Conservation (phyloP, 352 stramenopile genomes). For the Phytophthora idaei region DNA sequence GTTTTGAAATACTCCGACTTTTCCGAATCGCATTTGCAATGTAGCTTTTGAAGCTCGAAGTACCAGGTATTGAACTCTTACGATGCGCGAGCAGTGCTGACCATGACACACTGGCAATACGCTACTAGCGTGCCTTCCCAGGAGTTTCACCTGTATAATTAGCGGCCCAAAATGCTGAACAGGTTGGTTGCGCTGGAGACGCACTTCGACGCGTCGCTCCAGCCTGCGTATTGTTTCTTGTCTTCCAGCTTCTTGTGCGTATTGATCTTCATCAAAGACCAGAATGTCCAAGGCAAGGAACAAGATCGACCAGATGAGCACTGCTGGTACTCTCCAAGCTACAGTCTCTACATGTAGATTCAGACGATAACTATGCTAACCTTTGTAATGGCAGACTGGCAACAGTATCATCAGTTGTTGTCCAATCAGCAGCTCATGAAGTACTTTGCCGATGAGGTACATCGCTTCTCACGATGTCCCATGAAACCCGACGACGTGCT, state of each 20-base stretch:
- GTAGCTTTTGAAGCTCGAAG: too few species aligned
- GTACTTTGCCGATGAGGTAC: constrained; percentile 66
- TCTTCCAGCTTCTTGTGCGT: not conserved
- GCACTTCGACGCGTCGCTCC: constrained; percentile 20
- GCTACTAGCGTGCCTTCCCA: constrained; percentile 9
- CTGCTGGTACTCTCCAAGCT: constrained; percentile 39
- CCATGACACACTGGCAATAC: too few species aligned
- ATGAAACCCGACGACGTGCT: constrained; percentile 78
- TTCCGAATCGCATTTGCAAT: too few species aligned
- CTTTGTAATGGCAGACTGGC: constrained; percentile 49
- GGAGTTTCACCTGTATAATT: constrained; percentile 35
- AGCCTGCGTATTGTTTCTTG: constrained; percentile 13
- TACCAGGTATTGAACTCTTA: too few species aligned
- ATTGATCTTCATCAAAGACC: not conserved
- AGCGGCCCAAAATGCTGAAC: constrained; percentile 14
- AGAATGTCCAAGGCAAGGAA: constrained; percentile 62
- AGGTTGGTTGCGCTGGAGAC: constrained; percentile 8
- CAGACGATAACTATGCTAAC: not conserved
- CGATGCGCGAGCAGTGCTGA: too few species aligned
- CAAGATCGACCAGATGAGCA: constrained; percentile 85
- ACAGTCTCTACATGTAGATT: not conserved
- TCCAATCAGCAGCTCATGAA: constrained; percentile 58
- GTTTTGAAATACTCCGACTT: too few species aligned
- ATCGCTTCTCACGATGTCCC: constrained; percentile 59
- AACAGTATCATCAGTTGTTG: constrained; percentile 72